These are phyloP conservation scores for Xylariomycetidae sp. DNA, from an alignment of 2,329 filamentous ascomycete species.

Conservation along the genomic window DNA sequence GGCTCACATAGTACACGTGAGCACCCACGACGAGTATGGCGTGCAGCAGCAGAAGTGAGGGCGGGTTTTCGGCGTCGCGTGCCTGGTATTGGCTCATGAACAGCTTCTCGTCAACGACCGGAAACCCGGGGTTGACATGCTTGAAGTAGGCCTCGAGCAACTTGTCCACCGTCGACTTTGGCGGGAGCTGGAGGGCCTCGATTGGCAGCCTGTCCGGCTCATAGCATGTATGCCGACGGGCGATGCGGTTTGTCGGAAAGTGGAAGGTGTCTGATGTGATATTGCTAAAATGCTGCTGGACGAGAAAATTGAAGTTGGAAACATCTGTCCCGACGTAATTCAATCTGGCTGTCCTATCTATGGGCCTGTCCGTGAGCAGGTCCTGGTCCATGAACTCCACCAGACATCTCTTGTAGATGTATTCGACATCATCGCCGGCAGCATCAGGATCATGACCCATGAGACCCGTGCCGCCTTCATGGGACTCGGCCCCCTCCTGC, in stretches of 20 bases:
- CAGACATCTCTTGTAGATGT: slow-evolving; percentile 41
- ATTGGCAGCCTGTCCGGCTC: slow-evolving; percentile 39
- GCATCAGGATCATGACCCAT: neutral
- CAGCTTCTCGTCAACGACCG: slow-evolving; percentile 45
- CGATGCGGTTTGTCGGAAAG: slow-evolving; percentile 36
- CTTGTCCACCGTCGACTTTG: slow-evolving; percentile 42
- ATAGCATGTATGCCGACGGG: slow-evolving; percentile 32
- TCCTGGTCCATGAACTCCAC: slow-evolving; percentile 47
- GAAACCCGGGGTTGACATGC: slow-evolving; percentile 46
- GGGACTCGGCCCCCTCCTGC: neutral
- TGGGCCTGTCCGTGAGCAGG: slow-evolving; percentile 38
- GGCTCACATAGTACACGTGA: slow-evolving; percentile 40
- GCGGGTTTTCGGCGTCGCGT: slow-evolving; percentile 37
- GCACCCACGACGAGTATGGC: slow-evolving; percentile 47
- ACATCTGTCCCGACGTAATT: slow-evolving; percentile 52
- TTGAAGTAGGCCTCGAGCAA: slow-evolving; percentile 47
- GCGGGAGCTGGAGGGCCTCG: slow-evolving; percentile 45
- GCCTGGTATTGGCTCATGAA: slow-evolving; percentile 47
- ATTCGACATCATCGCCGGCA: slow-evolving; percentile 23
- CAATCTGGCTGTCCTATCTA: slow-evolving; percentile 42
- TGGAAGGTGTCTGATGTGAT: slow-evolving; percentile 24
- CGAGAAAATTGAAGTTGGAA: slow-evolving; percentile 51
- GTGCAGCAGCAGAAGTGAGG: slow-evolving; percentile 45
- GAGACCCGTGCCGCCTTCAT: neutral
- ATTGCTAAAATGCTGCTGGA: slow-evolving; percentile 39